Evolutionary conservation across 148 eudicot genomes (phyloP), one percentile per base, ranked within the genome.

Genomic region (Pharnaceum exiguum): DNA sequence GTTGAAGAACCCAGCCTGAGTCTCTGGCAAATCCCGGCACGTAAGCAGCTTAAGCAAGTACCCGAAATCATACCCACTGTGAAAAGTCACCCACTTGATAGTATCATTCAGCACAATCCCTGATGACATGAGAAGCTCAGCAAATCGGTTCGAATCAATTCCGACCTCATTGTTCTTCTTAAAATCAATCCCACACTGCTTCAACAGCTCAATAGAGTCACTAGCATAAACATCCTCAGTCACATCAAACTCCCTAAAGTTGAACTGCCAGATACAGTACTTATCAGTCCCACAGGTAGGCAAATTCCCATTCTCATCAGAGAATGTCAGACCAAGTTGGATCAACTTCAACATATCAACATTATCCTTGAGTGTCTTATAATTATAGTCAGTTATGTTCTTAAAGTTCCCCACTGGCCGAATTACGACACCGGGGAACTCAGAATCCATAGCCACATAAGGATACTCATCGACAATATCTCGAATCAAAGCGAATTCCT

Each of bases 61-160:
- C 57, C 79, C 79, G 37, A 75, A 75, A 65, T 75, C 79, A 66
- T 75, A 75, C 29, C 75, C 79, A 66, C 79, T 75, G n/a, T 75
- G 79, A 27, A 75, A 75, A 13, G 79, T 75, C 28, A 75, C 75
- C 79, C 79, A 75, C 1, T 52, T 67, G 15, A 75, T 63, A 48
- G 16, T 5, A 55, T 66, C 75, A 75, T 75, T 75, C 65, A 75
- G 27, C 47, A 75, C 79, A 56, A 75, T 51, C 52, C 79, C 75
- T 40, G 79, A 75, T 8, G 75, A 75, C 79, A 75, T 75, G 25
- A 75, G 70, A 54, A 75, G 79, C 69, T 75, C 79, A 24, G 70
- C 71, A 51, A 75, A 75, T 15, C 79, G 68, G 46, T 51, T 75
- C 12, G 75, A 61, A 56, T 75, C 75, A 2, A 75, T 75, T 27